These are phyloP conservation scores for Diaporthe caulivora DNA, from an alignment of 2,329 filamentous ascomycete genomes.

Conservation along the genomic window DNA sequence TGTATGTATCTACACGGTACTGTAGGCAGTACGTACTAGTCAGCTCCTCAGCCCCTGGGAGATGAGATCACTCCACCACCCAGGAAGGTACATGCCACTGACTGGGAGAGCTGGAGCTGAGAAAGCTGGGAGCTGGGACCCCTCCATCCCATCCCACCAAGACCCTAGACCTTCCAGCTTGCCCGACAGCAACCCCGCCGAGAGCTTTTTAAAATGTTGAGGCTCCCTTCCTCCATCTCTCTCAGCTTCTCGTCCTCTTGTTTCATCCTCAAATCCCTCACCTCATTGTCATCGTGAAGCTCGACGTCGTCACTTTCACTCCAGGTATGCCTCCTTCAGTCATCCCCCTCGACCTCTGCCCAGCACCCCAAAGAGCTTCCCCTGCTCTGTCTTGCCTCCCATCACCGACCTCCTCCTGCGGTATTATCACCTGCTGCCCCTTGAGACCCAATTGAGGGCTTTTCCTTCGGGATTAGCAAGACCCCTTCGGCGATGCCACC, in stretches of 20 bases:
- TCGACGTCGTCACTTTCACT: constrained; percentile 24
- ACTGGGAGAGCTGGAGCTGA: constrained; percentile 3
- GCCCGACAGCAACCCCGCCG: constrained; percentile 33
- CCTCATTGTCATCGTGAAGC: constrained; percentile 33
- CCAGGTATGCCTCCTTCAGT: constrained; percentile 33
- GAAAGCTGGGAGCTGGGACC: constrained; percentile 24
- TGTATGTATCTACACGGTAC: not conserved
- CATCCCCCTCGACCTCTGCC: not conserved
- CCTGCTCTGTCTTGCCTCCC: not conserved
- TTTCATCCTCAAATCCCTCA: constrained; percentile 26
- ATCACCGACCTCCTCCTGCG: constrained; percentile 33
- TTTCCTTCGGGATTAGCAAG: not conserved
- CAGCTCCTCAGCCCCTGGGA: constrained; percentile 8
- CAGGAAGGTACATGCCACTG: no score
- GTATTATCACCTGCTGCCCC: constrained; percentile 36
- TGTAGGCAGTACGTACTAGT: not conserved
- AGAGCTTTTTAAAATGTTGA: constrained; percentile 39
- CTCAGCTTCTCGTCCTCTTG: constrained; percentile 25
- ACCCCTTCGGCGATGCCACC: not conserved
- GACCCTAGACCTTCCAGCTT: constrained; percentile 23
- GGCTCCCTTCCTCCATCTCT: constrained; percentile 18
- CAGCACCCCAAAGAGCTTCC: not conserved
- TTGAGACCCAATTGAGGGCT: constrained; percentile 1
- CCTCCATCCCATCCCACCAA: constrained; percentile 38
- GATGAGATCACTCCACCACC: constrained; percentile 31